Conservation (phyloP, 257 asterid genomes). For the Misopates orontium region DNA sequence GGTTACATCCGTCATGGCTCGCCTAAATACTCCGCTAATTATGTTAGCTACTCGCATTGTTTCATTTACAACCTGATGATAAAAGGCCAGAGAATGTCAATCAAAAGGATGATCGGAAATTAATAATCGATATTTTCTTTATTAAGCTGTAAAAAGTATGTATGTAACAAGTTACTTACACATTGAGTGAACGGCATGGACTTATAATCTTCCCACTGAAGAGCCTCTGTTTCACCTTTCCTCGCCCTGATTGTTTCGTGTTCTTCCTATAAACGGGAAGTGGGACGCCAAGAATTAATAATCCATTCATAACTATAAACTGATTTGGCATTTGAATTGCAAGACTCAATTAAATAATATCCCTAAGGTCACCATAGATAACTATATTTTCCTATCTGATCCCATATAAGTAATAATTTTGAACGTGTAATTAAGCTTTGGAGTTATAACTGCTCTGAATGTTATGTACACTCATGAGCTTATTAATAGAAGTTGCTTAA, state of each 20-base stretch:
- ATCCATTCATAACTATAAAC: too few relatives aligned
- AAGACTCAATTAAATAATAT: too few relatives aligned
- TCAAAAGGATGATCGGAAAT: not conserved
- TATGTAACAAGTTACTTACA: conserved; percentile 45
- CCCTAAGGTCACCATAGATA: too few relatives aligned
- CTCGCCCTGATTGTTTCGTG: conserved; percentile 73
- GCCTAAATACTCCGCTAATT: conserved; percentile 87
- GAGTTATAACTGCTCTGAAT: too few relatives aligned
- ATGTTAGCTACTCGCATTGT: conserved; percentile 88
- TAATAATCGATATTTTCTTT: not conserved
- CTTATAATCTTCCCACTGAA: conserved; percentile 90
- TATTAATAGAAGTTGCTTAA: too few relatives aligned
- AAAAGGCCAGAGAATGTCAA: not conserved
- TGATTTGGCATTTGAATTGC: too few relatives aligned
- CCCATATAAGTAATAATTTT: too few relatives aligned
- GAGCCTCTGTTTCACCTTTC: conserved; percentile 50
- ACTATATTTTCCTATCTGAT: too few relatives aligned
- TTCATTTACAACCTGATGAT: conserved; percentile 78
- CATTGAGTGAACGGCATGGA: conserved; percentile 97
- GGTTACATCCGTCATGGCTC: conserved; percentile 75
- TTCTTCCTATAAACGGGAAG: conserved; percentile 70
- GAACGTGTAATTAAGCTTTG: too few relatives aligned
- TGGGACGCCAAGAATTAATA: not conserved
- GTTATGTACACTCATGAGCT: too few relatives aligned
- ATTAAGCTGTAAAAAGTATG: too few relatives aligned